These are phyloP conservation scores for Ascocoryne sarcoides DNA, from an alignment of 2,329 filamentous ascomycete genomes.

Conservation along the genomic window DNA sequence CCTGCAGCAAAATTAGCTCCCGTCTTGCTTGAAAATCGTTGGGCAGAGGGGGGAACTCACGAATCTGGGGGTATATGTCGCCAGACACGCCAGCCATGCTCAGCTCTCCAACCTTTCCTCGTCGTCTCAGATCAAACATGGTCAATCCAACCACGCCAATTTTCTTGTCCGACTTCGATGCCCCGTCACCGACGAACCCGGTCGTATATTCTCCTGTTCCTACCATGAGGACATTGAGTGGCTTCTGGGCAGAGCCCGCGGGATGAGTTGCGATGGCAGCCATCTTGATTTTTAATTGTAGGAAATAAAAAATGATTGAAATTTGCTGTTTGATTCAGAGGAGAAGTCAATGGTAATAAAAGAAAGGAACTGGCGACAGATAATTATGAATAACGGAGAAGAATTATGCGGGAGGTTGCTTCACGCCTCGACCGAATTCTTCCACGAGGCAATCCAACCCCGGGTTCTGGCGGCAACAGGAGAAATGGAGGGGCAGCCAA, in stretches of 20 bases:
- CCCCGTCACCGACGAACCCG: slow-evolving; percentile 77
- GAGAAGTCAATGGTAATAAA: background rate
- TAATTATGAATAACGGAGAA: too few species aligned
- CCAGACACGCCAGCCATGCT: slow-evolving; percentile 88
- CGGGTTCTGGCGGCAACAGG: slow-evolving; percentile 1
- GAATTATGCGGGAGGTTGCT: too few species aligned
- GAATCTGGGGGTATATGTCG: slow-evolving; percentile 83
- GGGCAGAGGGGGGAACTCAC: slow-evolving; percentile 38
- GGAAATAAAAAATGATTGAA: background rate
- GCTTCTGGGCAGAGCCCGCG: slow-evolving; percentile 6
- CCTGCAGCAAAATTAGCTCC: slow-evolving; percentile 37
- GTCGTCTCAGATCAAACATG: slow-evolving; percentile 76
- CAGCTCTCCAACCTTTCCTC: slow-evolving; percentile 79
- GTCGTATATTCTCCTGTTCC: slow-evolving; percentile 97
- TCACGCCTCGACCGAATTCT: slow-evolving; percentile 2
- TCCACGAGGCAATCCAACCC: background rate
- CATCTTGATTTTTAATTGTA: background rate
- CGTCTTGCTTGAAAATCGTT: background rate
- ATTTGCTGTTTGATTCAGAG: background rate
- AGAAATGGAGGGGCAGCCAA: slow-evolving; percentile 1
- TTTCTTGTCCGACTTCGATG: slow-evolving; percentile 88
- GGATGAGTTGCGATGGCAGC: background rate
- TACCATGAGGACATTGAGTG: slow-evolving; percentile 29
- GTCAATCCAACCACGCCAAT: slow-evolving; percentile 88
- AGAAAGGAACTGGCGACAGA: background rate